A percentile compares a stretch with the other conserved stretches of the same genome.
Evolutionary conservation across 2,329 filamentous ascomycete species (phyloP).

Genomic region (Ascochyta koolunga): DNA sequence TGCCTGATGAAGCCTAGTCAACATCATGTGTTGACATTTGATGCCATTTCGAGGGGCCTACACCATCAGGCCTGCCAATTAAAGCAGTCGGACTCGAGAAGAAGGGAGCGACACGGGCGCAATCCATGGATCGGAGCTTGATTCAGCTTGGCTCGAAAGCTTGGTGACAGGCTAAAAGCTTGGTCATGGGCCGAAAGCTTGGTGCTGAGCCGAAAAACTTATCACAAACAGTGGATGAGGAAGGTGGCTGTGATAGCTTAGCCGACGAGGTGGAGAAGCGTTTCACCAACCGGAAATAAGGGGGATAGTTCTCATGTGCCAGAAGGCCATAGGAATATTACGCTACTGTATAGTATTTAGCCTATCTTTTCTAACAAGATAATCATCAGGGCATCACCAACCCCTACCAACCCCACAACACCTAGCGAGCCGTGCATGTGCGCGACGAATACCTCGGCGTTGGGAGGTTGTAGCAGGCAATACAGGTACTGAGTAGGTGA

Average conservation of each 20-base stretch:
- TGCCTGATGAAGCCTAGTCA: slow-evolving; percentile 10
- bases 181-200: slow-evolving; percentile 8
- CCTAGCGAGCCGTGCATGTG: too few species aligned
- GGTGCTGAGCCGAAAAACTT: slow-evolving; percentile 10
- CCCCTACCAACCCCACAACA: too few species aligned
- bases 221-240: not conserved
- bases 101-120: not conserved
- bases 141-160: slow-evolving; percentile 8
- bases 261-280: slow-evolving; percentile 3
- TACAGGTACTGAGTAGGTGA: too few species aligned
- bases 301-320: too few species aligned
- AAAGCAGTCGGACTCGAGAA: not conserved
- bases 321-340: too few species aligned
- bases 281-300: not conserved
- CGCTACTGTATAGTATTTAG: too few species aligned
- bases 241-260: slow-evolving; percentile 10
- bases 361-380: too few species aligned
- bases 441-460: too few species aligned
- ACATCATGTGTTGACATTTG: not conserved
- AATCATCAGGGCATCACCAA: too few species aligned
- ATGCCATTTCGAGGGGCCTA: not conserved
- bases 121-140: slow-evolving; percentile 1
- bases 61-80: not conserved
- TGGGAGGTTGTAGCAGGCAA: too few species aligned
- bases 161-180: slow-evolving; percentile 8